These are phyloP conservation scores for Dothistroma pini DNA, from an alignment of 2,329 filamentous ascomycete species.

Conservation along the genomic window DNA sequence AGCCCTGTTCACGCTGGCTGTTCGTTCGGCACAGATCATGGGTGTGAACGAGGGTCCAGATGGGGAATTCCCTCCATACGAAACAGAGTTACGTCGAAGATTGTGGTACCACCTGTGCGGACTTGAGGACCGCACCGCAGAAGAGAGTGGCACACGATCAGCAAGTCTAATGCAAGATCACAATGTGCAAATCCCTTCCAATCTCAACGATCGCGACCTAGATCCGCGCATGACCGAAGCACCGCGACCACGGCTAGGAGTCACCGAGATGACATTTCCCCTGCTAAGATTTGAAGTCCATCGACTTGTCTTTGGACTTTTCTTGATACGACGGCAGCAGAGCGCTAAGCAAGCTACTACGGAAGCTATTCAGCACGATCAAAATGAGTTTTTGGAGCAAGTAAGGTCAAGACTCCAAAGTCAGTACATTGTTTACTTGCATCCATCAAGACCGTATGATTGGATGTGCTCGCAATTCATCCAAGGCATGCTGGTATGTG, in stretches of 20 bases:
- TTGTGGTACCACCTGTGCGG: constrained; percentile 27
- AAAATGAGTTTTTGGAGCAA: constrained; percentile 16
- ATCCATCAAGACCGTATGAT: constrained; percentile 27
- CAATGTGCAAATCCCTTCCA: constrained; percentile 23
- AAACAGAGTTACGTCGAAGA: constrained; percentile 23
- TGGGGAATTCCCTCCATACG: constrained; percentile 17
- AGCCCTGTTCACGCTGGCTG: constrained; percentile 21
- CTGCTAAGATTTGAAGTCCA: constrained; percentile 26
- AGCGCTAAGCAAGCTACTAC: constrained; percentile 1
- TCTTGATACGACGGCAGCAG: constrained; percentile 13
- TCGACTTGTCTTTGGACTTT: constrained; percentile 18
- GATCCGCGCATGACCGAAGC: constrained; percentile 17
- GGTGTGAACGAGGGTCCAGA: constrained; percentile 20
- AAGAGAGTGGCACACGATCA: constrained; percentile 22
- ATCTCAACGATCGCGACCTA: constrained; percentile 29
- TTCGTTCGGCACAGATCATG: constrained; percentile 23
- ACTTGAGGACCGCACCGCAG: constrained; percentile 26
- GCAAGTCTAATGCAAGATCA: constrained; percentile 23
- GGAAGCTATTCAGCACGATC: constrained; percentile 12
- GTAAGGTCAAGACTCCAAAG: constrained; percentile 14
- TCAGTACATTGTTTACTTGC: constrained; percentile 22
- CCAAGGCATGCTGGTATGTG: constrained; percentile 24
- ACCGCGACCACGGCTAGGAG: constrained; percentile 20
- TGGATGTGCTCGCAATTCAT: constrained; percentile 26
- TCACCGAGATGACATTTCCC: constrained; percentile 26